Evolutionary conservation across 352 stramenopile genomes (phyloP).

Genomic region (Pythium volutum): DNA sequence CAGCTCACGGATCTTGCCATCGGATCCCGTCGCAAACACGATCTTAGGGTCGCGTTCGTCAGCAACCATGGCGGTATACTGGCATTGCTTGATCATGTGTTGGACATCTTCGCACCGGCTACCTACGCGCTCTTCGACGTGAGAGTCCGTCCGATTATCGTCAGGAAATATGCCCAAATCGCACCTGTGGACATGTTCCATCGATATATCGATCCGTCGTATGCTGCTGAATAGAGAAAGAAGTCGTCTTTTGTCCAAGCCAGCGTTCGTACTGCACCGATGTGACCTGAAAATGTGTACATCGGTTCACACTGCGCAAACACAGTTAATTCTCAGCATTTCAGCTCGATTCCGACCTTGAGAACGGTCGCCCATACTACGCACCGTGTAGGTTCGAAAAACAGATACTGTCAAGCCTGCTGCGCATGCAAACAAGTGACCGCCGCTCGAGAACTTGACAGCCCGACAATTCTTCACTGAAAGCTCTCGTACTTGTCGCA

Average conservation of each 20-base stretch:
- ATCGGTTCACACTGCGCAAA: constrained; percentile 42
- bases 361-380: too few relatives aligned
- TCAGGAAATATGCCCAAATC: background rate
- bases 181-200: constrained; percentile 53
- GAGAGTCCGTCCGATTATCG: too few relatives aligned
- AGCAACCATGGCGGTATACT: constrained; percentile 57
- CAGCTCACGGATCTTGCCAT: constrained; percentile 69
- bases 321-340: too few relatives aligned
- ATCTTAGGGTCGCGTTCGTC: constrained; percentile 49
- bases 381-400: constrained; percentile 64
- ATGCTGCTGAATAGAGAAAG: constrained; percentile 70
- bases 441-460: constrained; percentile 60
- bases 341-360: too few relatives aligned
- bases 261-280: constrained; percentile 63
- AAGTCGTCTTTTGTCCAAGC: constrained; percentile 70
- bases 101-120: constrained; percentile 71
- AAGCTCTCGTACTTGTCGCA: constrained; percentile 63
- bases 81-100: constrained; percentile 73
- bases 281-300: constrained; percentile 79
- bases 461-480: constrained; percentile 62
- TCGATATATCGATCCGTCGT: constrained; percentile 81
- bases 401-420: constrained; percentile 60
- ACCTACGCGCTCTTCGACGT: constrained; percentile 15
- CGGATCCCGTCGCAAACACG: constrained; percentile 54
- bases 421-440: constrained; percentile 72